Evolutionary conservation across 2,329 filamentous ascomycete genomes (phyloP), one percentile per base, ranked within the genome.

Genomic region (Penicillium brevicompactum): DNA sequence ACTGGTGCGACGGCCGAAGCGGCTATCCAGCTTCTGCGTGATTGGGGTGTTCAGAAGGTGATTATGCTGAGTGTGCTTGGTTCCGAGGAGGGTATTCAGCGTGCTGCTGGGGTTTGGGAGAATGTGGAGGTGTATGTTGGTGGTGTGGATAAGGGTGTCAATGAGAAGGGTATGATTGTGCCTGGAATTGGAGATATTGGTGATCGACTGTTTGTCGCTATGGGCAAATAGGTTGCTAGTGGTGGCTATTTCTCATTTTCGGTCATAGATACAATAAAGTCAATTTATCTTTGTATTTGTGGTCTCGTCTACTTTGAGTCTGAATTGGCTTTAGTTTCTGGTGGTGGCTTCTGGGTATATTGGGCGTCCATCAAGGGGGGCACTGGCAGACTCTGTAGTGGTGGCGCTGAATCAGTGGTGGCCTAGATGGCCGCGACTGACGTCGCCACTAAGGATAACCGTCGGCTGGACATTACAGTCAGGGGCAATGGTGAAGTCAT

Each of bases 171-270:
- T 8, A 96, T 97, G 92, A 87, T 97, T 60, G 89, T 88, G 78
- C 92, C 92, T 0, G 93, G 93, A 0, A 68, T 97, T 60, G 93
- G 92, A 1, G 93, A 97, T 76, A 87, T 97, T 54, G 93, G 93
- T 1, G 93, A 97, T 76, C 80, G 93, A 47, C 74, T 97, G 74
- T 97, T 93, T 75, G 78, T 95, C 76, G 96, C 92, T 0, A 83
- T 93, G 72, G 92, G 92, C 21, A 96, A 96, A 73, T 95, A 70
- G 51, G 32, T 34, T 22, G 27, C 37, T 38, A 27, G 2, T 9
- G 2, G 7, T 21, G 18, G 5, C n/a, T 21, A 21, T 11, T 4
- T 21, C 4, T 41, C 18, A 7, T 4, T 21, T 6, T 41, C 6
- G n/a, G 18, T 4, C 16, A 18, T 41, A 41, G 16, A 41, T 41